A percentile compares a stretch with the other conserved stretches of the same genome.
phyloP scores from a whole-genome alignment of 2,329 filamentous ascomycete species.

The Hypoxylon sp. region DNA sequence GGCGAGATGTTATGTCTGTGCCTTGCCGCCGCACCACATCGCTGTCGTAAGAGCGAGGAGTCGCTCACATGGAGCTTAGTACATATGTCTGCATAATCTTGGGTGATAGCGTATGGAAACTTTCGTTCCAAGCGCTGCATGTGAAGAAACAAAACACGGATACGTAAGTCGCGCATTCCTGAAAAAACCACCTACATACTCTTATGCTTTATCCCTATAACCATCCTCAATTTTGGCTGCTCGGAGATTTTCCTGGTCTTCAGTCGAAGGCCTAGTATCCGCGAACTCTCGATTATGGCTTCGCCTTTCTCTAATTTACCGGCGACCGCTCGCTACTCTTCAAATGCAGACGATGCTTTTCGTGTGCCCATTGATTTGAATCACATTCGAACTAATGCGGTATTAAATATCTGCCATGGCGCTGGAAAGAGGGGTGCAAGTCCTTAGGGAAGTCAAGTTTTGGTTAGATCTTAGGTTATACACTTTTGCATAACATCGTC shows the following conservation, averaged over 20 bases:
- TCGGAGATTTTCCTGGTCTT: constrained; percentile 11
- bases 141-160: constrained; percentile 9
- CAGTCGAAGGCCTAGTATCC: constrained; percentile 31
- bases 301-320: too few relatives aligned
- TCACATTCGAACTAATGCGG: too few relatives aligned
- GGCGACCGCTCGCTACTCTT: constrained; percentile 12
- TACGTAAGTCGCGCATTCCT: background rate
- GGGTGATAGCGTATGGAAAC: constrained; percentile 51
- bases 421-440: too few relatives aligned
- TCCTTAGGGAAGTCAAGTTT: too few relatives aligned
- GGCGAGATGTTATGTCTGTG: constrained; percentile 52
- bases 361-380: constrained; percentile 4
- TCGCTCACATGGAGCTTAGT: constrained; percentile 51
- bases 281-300: constrained; percentile 53
- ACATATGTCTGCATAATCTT: constrained; percentile 53
- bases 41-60: constrained; percentile 54
- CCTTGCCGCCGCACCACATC: constrained; percentile 51
- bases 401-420: too few relatives aligned
- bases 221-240: constrained; percentile 21
- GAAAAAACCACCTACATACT: background rate
- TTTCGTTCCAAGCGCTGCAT: constrained; percentile 45
- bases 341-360: constrained; percentile 9
- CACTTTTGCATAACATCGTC: too few relatives aligned
- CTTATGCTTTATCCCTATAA: constrained; percentile 13
- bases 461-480: too few relatives aligned